Evolutionary conservation across 129 eudicot genomes (phyloP).

Genomic region (Oenanthe sinensis): DNA sequence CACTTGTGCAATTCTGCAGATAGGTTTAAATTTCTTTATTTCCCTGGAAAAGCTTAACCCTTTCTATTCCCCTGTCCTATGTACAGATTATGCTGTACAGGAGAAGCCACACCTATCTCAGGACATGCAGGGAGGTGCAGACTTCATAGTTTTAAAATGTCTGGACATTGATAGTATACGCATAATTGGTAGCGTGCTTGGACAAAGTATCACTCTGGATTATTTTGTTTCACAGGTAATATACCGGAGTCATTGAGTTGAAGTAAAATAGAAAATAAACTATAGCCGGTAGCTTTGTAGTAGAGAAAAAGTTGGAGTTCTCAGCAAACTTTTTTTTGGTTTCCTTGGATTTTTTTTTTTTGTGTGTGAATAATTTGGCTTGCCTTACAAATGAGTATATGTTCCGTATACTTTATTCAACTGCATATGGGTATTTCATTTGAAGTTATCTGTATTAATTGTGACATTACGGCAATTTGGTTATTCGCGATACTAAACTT

Average conservation of each 20-base stretch:
- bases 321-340: too few species aligned
- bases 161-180: constrained; percentile 86
- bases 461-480: neutral
- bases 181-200: constrained; percentile 83
- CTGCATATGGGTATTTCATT: neutral
- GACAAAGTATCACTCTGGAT: constrained; percentile 92
- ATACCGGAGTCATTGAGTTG: neutral
- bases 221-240: constrained; percentile 89
- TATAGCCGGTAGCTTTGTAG: neutral
- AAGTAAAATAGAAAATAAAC: neutral
- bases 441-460: neutral
- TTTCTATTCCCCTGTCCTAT: constrained; percentile 5
- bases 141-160: constrained; percentile 66
- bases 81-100: constrained; percentile 72
- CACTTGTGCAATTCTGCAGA: neutral
- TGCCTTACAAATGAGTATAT: too few species aligned
- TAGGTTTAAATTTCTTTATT: neutral
- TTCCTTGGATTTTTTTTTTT: too few species aligned
- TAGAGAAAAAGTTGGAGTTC: too few species aligned
- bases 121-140: constrained; percentile 94
- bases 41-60: neutral
- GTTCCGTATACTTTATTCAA: neutral
- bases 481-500: neutral
- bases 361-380: too few species aligned
- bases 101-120: constrained; percentile 65